Base-by-base conservation (phyloP, 139 green algal genomes). In the Marvania coccoides region DNA sequence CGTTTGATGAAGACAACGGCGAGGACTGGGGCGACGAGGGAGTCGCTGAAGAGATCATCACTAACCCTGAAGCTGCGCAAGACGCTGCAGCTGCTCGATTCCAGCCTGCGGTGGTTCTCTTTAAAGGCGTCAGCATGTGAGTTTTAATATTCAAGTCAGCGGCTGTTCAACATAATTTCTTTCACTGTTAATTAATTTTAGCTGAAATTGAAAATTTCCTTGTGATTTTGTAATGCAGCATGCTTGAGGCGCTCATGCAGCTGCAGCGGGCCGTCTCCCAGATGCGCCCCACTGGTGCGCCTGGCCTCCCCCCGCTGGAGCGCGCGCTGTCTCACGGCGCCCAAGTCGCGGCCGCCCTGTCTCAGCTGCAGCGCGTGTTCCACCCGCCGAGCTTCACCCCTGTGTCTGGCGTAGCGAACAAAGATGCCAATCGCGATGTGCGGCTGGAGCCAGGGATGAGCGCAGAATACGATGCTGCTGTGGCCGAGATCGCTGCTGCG, bases 111-210 rank as follows among this genome's bases (percentile, higher is more conserved):
- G 56, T 67, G 10, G 29, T 47, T 53, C 66, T 73, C 1, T 60
- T 73, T 31, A 54, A 73, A 34, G 66, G 66, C n/a, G 6, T 63
- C 15, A n/a, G 55, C 36, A 45, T 63, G 46, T 55, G 12, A 55
- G 46, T 55, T 46, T 12, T 12, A 46, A 12, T 46, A 12, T 9
- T n/a, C n/a, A n/a, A n/a, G n/a, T n/a, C n/a, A n/a, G n/a, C n/a
- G n/a, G n/a, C n/a, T n/a, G n/a, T n/a, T n/a, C n/a, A n/a, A n/a
- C n/a, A n/a, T n/a, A n/a, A 9, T 46, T 46, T 9, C 38, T 12
- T 12, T 46, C 9, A 12, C 38, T 46, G 9, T 12, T 19, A 12
- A 9, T 12, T 46, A 9, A 46, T 46, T 9, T 12, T 46, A 12
- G 9, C 38, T 46, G 14, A 1, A 47, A n/a, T 12, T 47, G 39